phyloP scores from a whole-genome alignment of 495 filamentous ascomycete genomes.

The Trypethelium eluteriae region DNA sequence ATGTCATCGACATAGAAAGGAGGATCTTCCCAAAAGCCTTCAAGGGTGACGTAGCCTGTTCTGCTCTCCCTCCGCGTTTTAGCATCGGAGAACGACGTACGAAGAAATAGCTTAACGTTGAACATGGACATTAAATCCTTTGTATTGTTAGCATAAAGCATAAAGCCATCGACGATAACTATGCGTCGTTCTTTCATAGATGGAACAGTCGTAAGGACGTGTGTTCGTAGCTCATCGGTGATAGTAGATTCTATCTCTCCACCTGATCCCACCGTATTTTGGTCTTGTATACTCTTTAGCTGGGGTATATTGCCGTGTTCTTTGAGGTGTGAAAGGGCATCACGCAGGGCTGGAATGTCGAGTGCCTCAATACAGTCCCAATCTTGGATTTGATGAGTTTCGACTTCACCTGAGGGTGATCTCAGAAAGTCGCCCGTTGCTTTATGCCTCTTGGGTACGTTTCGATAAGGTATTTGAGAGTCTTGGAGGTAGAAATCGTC shows the following conservation, averaged over 20 bases:
- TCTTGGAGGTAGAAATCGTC: constrained; percentile 89
- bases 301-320: constrained; percentile 58
- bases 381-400: constrained; percentile 54
- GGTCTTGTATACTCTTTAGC: constrained; percentile 66
- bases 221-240: constrained; percentile 21
- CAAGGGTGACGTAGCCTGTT: constrained; percentile 74
- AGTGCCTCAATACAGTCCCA: constrained; percentile 80
- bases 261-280: constrained; percentile 54
- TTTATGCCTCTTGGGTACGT: neutral
- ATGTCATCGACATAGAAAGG: constrained; percentile 89
- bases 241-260: constrained; percentile 32
- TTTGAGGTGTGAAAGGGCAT: constrained; percentile 56
- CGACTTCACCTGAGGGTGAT: constrained; percentile 24
- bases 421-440: neutral
- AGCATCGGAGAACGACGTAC: constrained; percentile 51
- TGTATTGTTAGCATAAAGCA: constrained; percentile 53
- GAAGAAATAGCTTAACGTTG: constrained; percentile 69
- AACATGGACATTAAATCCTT: constrained; percentile 47
- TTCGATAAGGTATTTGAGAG: constrained; percentile 47
- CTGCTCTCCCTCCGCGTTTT: constrained; percentile 62
- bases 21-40: constrained; percentile 90
- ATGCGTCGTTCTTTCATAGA: neutral
- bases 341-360: constrained; percentile 54
- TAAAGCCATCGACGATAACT: constrained; percentile 67
- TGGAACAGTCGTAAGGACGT: constrained; percentile 40